phyloP scores from a whole-genome alignment of 306 rosid genomes.

The Casuarina equisetifolia region DNA sequence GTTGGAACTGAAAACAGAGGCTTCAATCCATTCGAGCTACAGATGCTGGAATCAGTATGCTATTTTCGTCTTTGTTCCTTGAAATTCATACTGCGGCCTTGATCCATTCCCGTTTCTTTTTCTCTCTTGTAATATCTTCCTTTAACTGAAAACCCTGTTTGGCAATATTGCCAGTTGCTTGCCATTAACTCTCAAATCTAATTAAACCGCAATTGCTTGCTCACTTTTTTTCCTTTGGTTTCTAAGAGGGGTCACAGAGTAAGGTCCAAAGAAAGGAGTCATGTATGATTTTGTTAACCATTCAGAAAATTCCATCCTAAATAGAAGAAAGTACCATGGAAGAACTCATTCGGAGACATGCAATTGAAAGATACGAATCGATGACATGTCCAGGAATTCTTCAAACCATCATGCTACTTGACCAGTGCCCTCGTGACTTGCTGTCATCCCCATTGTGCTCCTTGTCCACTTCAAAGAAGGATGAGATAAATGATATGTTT shows the following conservation, averaged over 20 bases:
- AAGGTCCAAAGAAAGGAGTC: too few relatives aligned
- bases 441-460: background rate
- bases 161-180: background rate
- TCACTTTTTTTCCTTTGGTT: too few relatives aligned
- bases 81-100: background rate
- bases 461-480: background rate
- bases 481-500: background rate
- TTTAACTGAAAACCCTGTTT: background rate
- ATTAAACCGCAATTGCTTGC: background rate
- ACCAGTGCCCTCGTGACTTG: too few relatives aligned
- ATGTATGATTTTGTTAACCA: too few relatives aligned
- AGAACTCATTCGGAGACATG: too few relatives aligned
- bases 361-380: too few relatives aligned
- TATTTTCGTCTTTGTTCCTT: background rate
- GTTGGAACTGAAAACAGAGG: constrained; percentile 7
- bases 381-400: too few relatives aligned
- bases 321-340: too few relatives aligned
- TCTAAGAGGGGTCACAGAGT: too few relatives aligned
- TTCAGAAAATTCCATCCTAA: too few relatives aligned
- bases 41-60: background rate
- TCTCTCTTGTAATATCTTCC: background rate
- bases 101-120: background rate
- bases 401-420: too few relatives aligned
- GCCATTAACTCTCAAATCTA: background rate
- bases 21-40: background rate